A percentile compares a stretch with the other conserved stretches of the same genome.
These are phyloP conservation scores for Trypanosoma mega DNA, from an alignment of 208 protist species.

Conservation along the genomic window DNA sequence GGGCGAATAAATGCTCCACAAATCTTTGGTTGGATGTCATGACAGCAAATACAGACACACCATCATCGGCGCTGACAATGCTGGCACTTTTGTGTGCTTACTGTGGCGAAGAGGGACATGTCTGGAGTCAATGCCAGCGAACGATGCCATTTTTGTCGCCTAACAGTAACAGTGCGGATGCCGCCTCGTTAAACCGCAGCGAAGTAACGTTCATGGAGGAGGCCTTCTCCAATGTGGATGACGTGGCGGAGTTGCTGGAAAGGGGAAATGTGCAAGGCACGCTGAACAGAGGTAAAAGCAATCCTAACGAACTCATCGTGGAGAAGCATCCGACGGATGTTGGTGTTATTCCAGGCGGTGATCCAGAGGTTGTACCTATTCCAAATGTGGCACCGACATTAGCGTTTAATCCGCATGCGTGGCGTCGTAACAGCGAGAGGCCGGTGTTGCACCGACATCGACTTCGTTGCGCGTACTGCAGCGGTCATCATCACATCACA, in stretches of 20 bases:
- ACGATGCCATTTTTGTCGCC: slow-evolving; percentile 7
- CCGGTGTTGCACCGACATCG: slow-evolving; percentile 58
- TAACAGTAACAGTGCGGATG: not conserved
- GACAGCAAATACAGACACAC: too few relatives aligned
- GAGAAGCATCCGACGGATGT: too few relatives aligned
- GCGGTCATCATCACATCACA: slow-evolving; percentile 73
- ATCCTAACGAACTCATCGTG: slow-evolving; percentile 4
- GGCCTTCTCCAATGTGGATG: slow-evolving; percentile 18
- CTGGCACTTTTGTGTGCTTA: slow-evolving; percentile 21
- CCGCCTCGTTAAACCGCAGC: too few relatives aligned
- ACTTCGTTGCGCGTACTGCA: slow-evolving; percentile 81
- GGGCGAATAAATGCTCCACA: slow-evolving; percentile 5
- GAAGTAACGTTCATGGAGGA: too few relatives aligned
- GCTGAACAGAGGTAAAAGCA: not conserved
- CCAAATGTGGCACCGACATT: slow-evolving; percentile 50
- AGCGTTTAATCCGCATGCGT: slow-evolving; percentile 38
- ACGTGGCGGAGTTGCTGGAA: slow-evolving; percentile 15
- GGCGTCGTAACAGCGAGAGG: slow-evolving; percentile 41
- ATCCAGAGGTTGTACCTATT: slow-evolving; percentile 37
- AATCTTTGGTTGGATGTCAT: slow-evolving; percentile 20
- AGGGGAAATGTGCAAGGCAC: too few relatives aligned
- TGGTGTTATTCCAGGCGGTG: not conserved
- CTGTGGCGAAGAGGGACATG: slow-evolving; percentile 27
- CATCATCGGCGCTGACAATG: slow-evolving; percentile 25
- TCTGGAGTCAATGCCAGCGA: slow-evolving; percentile 24